Evolutionary conservation across 2,329 filamentous ascomycete species (phyloP).

Genomic region (Stromatinia cepivora): DNA sequence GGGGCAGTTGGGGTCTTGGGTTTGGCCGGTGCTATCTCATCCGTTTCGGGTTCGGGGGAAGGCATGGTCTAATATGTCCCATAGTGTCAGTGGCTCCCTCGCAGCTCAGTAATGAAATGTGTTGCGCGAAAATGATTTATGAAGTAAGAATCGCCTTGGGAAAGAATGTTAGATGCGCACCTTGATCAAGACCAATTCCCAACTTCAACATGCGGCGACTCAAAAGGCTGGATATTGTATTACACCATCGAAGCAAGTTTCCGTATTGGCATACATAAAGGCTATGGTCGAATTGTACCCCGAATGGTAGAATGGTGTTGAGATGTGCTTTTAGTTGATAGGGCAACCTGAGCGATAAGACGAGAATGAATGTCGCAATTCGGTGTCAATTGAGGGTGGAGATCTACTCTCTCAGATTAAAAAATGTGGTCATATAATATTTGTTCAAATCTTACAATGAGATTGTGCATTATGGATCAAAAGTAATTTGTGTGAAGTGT

Average conservation of each 20-base stretch:
- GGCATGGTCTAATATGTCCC: slow-evolving; percentile 22
- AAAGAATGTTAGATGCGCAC: slow-evolving; percentile 18
- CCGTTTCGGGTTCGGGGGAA: slow-evolving; percentile 22
- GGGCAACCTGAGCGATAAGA: slow-evolving; percentile 10
- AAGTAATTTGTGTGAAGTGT: neutral
- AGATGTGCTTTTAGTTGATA: slow-evolving; percentile 21
- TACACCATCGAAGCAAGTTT: slow-evolving; percentile 19
- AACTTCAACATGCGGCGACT: slow-evolving; percentile 24
- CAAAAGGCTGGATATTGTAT: slow-evolving; percentile 6
- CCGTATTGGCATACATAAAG: slow-evolving; percentile 14
- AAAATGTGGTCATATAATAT: neutral
- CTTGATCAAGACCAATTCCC: slow-evolving; percentile 26
- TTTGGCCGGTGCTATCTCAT: slow-evolving; percentile 22
- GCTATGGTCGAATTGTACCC: neutral
- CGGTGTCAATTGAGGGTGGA: neutral
- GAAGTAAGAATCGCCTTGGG: neutral
- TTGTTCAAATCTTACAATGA: slow-evolving; percentile 15
- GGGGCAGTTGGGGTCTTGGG: slow-evolving; percentile 24
- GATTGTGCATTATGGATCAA: slow-evolving; percentile 19
- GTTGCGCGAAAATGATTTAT: slow-evolving; percentile 8
- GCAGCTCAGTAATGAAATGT: neutral
- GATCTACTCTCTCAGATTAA: neutral
- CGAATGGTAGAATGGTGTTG: neutral
- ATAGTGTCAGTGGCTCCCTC: slow-evolving; percentile 14
- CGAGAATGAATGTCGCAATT: neutral